phyloP scores from a whole-genome alignment of 768 basidiomycete genomes.

The Mycena leptocephala region DNA sequence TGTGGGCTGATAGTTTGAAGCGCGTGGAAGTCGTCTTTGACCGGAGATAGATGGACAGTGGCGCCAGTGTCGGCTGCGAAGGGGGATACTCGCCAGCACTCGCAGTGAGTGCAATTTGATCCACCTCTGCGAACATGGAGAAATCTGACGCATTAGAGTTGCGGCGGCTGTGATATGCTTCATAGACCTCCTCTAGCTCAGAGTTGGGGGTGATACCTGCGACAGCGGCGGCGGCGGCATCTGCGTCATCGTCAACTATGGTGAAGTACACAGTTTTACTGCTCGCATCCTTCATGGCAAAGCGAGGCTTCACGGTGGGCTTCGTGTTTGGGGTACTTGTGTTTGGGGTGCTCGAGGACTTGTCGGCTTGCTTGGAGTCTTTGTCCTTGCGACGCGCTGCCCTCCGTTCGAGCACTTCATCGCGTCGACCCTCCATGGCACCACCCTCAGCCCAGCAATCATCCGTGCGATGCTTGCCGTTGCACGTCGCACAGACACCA shows the following conservation, averaged over 20 bases:
- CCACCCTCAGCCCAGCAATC: constrained; percentile 12
- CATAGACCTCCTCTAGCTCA: neutral
- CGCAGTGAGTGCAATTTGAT: neutral
- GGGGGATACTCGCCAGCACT: neutral
- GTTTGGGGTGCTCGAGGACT: neutral
- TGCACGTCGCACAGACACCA: constrained; percentile 1
- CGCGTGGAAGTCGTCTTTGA: constrained; percentile 27
- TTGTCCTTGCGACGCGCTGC: neutral
- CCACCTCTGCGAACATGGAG: neutral
- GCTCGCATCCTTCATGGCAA: neutral
- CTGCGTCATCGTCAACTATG: neutral
- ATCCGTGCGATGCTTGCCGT: neutral
- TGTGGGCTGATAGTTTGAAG: constrained; percentile 25
- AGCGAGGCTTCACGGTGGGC: neutral
- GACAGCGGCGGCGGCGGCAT: neutral
- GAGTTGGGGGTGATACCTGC: neutral
- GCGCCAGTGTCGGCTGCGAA: constrained; percentile 30
- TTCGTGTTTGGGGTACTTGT: too few species aligned
- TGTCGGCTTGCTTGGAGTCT: neutral
- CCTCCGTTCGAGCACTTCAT: neutral
- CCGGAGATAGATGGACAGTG: constrained; percentile 34
- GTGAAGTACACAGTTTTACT: constrained; percentile 9
- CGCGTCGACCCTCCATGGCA: constrained; percentile 18
- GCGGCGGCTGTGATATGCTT: constrained; percentile 1
- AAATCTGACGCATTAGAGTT: neutral